These are phyloP conservation scores for Fusarium domesticum DNA, from an alignment of 2,329 filamentous ascomycete genomes.

Conservation along the genomic window DNA sequence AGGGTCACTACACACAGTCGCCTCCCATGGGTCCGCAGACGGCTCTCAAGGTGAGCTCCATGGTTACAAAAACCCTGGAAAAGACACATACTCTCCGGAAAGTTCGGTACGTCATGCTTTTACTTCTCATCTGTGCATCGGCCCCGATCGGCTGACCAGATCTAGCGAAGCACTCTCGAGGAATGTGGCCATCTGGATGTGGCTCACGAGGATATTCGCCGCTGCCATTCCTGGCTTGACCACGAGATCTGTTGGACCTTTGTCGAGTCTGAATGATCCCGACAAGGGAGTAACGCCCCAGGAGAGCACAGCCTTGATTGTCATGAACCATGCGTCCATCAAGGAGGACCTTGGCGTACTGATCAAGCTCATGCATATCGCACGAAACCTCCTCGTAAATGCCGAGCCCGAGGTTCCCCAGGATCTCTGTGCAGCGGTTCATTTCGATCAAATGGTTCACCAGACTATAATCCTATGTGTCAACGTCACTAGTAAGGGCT, in stretches of 20 bases:
- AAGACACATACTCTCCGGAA: constrained; percentile 61
- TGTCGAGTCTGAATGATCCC: constrained; percentile 51
- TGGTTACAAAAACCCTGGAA: constrained; percentile 60
- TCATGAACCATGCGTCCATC: constrained; percentile 58
- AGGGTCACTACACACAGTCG: constrained; percentile 57
- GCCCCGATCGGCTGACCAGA: constrained; percentile 18
- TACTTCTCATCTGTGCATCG: not conserved
- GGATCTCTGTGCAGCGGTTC: constrained; percentile 61
- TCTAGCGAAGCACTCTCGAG: constrained; percentile 56
- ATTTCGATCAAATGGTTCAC: constrained; percentile 64
- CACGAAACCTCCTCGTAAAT: constrained; percentile 62
- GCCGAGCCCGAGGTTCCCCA: constrained; percentile 63
- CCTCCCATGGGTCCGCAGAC: constrained; percentile 57
- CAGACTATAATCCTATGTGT: constrained; percentile 64
- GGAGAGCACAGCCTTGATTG: constrained; percentile 60
- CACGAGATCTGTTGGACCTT: constrained; percentile 55
- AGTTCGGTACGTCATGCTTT: constrained; percentile 45
- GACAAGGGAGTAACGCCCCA: constrained; percentile 57
- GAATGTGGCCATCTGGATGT: constrained; percentile 65
- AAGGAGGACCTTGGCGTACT: constrained; percentile 62
- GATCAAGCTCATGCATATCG: constrained; percentile 66
- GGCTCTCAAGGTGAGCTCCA: constrained; percentile 51
- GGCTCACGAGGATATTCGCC: constrained; percentile 59
- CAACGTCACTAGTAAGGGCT: constrained; percentile 65
- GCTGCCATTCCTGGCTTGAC: constrained; percentile 60